Conservation (phyloP, 305 asterid species). For the Solanum hybrid region DNA sequence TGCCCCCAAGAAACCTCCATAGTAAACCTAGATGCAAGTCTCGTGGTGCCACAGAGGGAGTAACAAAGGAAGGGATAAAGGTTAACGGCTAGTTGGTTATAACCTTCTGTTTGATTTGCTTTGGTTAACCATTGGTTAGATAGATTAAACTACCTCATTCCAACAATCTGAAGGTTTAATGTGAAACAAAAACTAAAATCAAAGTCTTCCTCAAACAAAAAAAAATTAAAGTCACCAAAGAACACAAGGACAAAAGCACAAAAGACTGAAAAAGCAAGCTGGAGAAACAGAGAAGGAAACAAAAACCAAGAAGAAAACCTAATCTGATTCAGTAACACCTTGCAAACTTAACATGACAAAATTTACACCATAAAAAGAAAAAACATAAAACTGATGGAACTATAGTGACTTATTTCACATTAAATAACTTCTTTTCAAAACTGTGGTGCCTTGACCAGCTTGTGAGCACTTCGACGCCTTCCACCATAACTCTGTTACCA, state of each 20-base stretch:
- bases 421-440: neutral
- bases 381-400: neutral
- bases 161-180: neutral
- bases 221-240: neutral
- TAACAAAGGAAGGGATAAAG: neutral
- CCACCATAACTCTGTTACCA: neutral
- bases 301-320: neutral
- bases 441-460: neutral
- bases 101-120: neutral
- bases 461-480: neutral
- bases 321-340: neutral
- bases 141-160: neutral
- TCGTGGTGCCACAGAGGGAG: neutral
- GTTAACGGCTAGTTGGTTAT: neutral
- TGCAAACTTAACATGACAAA: neutral
- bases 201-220: neutral
- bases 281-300: neutral
- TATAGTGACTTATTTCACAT: neutral
- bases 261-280: neutral
- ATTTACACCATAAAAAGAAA: neutral
- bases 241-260: neutral
- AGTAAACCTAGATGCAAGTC: neutral
- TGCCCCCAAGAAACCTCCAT: neutral
- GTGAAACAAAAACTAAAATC: neutral
- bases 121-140: neutral